phyloP scores from a whole-genome alignment of 768 basidiomycete species.

The Filobasidium floriforme region DNA sequence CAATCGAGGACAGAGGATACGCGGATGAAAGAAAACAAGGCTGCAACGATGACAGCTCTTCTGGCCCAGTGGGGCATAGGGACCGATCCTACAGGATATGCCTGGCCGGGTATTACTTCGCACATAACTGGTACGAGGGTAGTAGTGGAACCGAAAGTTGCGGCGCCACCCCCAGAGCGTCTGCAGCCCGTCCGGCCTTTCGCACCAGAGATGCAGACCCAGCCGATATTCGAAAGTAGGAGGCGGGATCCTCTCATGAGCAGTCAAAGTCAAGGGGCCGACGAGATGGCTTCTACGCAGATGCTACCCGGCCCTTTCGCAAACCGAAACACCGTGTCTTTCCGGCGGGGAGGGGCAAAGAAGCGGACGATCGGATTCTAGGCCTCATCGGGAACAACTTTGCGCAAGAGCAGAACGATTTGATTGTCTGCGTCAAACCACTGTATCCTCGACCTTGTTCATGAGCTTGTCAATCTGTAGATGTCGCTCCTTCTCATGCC shows the following conservation, averaged over 20 bases:
- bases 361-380: conserved; percentile 3
- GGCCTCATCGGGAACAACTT: no score
- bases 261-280: neutral
- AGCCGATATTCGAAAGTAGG: neutral
- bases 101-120: neutral
- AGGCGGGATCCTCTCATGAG: neutral
- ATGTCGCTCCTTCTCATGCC: no score
- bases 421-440: no score
- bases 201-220: neutral
- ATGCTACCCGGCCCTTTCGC: neutral
- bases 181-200: neutral
- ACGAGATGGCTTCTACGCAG: neutral
- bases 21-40: neutral
- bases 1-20: neutral
- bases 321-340: neutral
- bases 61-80: neutral
- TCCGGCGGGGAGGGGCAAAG: neutral
- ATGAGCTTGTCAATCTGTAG: no score
- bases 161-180: neutral
- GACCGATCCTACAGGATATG: neutral
- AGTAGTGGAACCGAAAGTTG: no score
- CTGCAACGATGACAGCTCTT: neutral
- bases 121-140: neutral
- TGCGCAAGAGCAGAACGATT: no score
- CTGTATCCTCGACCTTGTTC: no score